These are phyloP conservation scores for Geotrichum ghanense DNA, from an alignment of 805 yeast species.

Conservation along the genomic window DNA sequence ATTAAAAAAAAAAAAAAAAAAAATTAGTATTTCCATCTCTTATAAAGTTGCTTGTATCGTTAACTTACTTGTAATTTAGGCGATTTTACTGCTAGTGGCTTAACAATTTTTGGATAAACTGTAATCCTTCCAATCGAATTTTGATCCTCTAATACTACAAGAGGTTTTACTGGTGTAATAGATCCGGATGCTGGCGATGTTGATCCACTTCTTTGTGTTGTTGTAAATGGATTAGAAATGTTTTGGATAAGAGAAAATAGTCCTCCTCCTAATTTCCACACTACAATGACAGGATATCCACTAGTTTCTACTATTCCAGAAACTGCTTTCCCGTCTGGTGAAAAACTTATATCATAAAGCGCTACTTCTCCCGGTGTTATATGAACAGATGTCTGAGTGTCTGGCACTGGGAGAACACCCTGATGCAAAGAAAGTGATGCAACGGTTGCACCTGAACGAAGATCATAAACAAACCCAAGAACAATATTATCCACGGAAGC, in stretches of 20 bases:
- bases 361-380: neutral
- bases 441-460: constrained; percentile 12
- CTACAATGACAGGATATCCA: neutral
- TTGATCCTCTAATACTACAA: neutral
- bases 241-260: neutral
- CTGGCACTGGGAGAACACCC: neutral
- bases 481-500: neutral
- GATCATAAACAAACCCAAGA: constrained; percentile 14
- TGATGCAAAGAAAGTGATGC: constrained; percentile 8
- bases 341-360: neutral
- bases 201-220: neutral
- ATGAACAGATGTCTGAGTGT: neutral
- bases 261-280: constrained; percentile 1
- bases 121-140: neutral
- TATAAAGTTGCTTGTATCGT: too few relatives aligned
- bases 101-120: neutral
- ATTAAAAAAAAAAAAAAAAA: neutral
- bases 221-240: neutral
- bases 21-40: too few relatives aligned
- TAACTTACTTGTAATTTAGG: neutral
- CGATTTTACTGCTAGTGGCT: neutral
- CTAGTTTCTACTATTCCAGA: neutral
- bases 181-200: neutral
- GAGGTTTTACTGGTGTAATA: neutral
- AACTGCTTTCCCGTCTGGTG: neutral